phyloP scores from a whole-genome alignment of 768 basidiomycete species.

The Cytidiella melzeri region DNA sequence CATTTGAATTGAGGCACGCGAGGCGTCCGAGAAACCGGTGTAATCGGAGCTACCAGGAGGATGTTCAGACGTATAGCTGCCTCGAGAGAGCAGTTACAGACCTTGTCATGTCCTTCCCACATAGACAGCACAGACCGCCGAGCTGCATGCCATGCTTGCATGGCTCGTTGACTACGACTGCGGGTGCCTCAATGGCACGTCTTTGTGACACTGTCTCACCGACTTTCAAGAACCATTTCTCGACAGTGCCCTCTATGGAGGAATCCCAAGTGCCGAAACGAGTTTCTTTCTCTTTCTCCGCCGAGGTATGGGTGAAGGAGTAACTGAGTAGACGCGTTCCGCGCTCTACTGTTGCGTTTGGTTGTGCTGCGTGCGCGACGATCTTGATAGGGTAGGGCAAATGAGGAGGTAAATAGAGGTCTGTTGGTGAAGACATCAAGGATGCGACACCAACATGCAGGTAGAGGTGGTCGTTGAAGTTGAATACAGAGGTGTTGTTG shows the following conservation, averaged over 20 bases:
- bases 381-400: conserved; percentile 87
- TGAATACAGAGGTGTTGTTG: conserved; percentile 1
- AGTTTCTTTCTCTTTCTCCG: conserved; percentile 49
- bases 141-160: conserved; percentile 95
- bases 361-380: conserved; percentile 53
- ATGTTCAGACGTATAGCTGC: neutral
- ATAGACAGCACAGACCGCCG: conserved; percentile 87
- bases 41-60: conserved; percentile 61
- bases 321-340: conserved; percentile 81
- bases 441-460: conserved; percentile 10
- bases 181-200: conserved; percentile 53
- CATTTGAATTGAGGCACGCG: conserved; percentile 88
- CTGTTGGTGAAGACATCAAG: conserved; percentile 57
- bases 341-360: conserved; percentile 46
- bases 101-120: conserved; percentile 94
- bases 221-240: conserved; percentile 59
- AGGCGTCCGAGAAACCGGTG: conserved; percentile 80
- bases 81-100: conserved; percentile 33
- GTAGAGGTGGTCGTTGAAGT: neutral
- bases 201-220: conserved; percentile 60
- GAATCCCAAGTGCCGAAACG: conserved; percentile 91
- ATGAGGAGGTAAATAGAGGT: conserved; percentile 66
- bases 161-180: conserved; percentile 74
- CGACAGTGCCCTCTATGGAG: conserved; percentile 73
- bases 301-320: conserved; percentile 61